Percentiles rank a stretch among this genome's conserved stretches.
Conservation (phyloP, 1,139 yeast genomes). For the Candida sp. region DNA sequence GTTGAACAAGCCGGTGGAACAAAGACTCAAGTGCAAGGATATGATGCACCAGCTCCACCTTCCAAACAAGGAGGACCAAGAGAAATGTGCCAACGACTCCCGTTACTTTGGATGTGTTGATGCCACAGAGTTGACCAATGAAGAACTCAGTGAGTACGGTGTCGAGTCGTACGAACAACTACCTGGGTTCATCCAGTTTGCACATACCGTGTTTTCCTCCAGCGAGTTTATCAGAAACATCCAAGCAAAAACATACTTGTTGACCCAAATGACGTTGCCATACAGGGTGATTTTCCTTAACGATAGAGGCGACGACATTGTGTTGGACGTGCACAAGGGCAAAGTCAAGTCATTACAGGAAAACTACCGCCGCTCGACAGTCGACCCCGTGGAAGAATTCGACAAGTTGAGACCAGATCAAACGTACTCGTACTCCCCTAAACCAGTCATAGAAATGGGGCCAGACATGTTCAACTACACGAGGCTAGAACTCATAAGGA, state of each 20-base stretch:
- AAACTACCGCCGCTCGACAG: background rate
- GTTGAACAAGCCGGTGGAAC: slow-evolving; percentile 24
- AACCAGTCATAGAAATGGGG: slow-evolving; percentile 7
- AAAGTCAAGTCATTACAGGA: background rate
- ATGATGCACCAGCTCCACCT: slow-evolving; percentile 7
- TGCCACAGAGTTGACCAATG: slow-evolving; percentile 18
- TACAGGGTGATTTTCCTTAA: slow-evolving; percentile 23
- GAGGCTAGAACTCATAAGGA: slow-evolving; percentile 1
- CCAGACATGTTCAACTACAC: slow-evolving; percentile 8
- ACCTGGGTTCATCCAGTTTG: slow-evolving; percentile 22
- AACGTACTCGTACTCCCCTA: slow-evolving; percentile 6
- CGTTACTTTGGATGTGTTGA: slow-evolving; percentile 18
- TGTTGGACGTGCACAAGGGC: slow-evolving; percentile 10
- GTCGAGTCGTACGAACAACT: slow-evolving; percentile 18
- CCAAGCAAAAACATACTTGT: slow-evolving; percentile 25
- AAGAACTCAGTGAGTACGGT: slow-evolving; percentile 19
- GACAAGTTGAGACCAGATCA: slow-evolving; percentile 2
- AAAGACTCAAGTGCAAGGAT: slow-evolving; percentile 22
- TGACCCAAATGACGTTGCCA: slow-evolving; percentile 25
- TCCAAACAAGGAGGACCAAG: background rate
- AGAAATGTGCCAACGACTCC: slow-evolving; percentile 3
- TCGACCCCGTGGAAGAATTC: slow-evolving; percentile 17
- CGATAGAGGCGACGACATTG: slow-evolving; percentile 20
- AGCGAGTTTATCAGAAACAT: slow-evolving; percentile 23
- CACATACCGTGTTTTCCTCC: slow-evolving; percentile 18